Conservation (phyloP, 2,329 filamentous ascomycete genomes). For the Scedosporium aurantiacum region DNA sequence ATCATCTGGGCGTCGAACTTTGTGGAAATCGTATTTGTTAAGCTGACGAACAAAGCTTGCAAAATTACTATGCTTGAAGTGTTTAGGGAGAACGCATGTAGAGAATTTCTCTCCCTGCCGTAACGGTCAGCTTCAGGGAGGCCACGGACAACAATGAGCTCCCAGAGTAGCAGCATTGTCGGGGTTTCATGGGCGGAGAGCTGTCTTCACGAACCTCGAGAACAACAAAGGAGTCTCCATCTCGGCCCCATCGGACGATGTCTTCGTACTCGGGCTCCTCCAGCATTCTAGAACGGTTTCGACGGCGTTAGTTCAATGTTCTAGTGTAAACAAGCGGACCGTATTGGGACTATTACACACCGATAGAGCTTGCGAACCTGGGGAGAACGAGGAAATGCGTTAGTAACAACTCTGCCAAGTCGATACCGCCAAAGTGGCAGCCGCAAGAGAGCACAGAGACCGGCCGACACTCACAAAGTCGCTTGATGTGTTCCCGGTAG, state of each 20-base stretch:
- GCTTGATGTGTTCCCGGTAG: constrained; percentile 66
- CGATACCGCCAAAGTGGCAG: background rate
- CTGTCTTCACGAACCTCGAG: constrained; percentile 58
- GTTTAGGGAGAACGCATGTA: constrained; percentile 89
- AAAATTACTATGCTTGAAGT: constrained; percentile 99
- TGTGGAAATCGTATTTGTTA: constrained; percentile 98
- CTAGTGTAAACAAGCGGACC: too few species aligned
- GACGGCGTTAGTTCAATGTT: too few species aligned
- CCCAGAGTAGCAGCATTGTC: constrained; percentile 8
- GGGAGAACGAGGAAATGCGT: constrained; percentile 12
- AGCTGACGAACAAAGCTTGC: constrained; percentile 91
- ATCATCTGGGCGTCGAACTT: constrained; percentile 55
- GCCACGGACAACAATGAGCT: too few species aligned
- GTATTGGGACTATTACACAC: constrained; percentile 31
- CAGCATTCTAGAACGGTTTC: constrained; percentile 59
- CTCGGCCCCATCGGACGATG: constrained; percentile 91
- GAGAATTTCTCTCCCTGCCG: constrained; percentile 92
- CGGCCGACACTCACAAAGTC: constrained; percentile 66
- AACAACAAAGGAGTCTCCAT: constrained; percentile 92
- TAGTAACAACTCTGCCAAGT: constrained; percentile 14
- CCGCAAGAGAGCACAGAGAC: constrained; percentile 1
- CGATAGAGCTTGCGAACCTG: constrained; percentile 98
- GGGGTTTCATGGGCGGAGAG: constrained; percentile 10
- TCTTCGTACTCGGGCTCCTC: constrained; percentile 88
- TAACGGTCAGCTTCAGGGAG: background rate